Evolutionary conservation across 176 grass and related monocot species (phyloP), one percentile per base, ranked within the genome.

Genomic region (Metroxylon sagu): DNA sequence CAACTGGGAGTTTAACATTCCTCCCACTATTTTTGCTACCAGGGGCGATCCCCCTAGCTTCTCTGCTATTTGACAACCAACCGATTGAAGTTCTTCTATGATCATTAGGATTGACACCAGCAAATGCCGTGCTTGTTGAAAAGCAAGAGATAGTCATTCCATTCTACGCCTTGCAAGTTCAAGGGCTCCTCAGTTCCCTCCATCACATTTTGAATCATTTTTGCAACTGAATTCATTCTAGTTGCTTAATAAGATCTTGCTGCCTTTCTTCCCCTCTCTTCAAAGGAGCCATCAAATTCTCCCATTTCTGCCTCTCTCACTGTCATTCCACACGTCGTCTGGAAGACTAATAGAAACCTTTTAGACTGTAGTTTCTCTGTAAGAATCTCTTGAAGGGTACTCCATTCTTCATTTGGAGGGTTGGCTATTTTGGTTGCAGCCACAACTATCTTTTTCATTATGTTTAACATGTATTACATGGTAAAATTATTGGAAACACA

Each of bases 301-400:
- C 56, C 77, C 83, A 81, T 18, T 49, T 1, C 35, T 43, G 8
- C 35, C 35, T 43, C 35, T 43, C n/a, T 29, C 59, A 49, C 27
- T 43, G 3, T 86, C 77, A 59, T 77, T 81, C 76, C 81, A 79
- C 62, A 52, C 52, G 3, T 64, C 54, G 65, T 81, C 73, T 14
- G n/a, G n/a, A 80, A 64, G 35, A 86, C 60, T 58, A 86, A 67
- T 26, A 86, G 64, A 50, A 86, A 81, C 1, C 17, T 77, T n/a
- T 70, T 66, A 1, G 58, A 77, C 71, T 21, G 5, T 17, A 86
- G 2, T 15, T 60, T 39, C 16, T 69, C 8, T 31, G 54, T 57
- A 18, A 86, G 58, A 12, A 5, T 21, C 0, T n/a, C 43, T 19
- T 78, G 73, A 29, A 86, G 62, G 8, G 35, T 43, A 43, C 35